A percentile compares a stretch with the other conserved stretches of the same genome.
phyloP scores from a whole-genome alignment of 805 yeast species.

The Candida krabiensis region DNA sequence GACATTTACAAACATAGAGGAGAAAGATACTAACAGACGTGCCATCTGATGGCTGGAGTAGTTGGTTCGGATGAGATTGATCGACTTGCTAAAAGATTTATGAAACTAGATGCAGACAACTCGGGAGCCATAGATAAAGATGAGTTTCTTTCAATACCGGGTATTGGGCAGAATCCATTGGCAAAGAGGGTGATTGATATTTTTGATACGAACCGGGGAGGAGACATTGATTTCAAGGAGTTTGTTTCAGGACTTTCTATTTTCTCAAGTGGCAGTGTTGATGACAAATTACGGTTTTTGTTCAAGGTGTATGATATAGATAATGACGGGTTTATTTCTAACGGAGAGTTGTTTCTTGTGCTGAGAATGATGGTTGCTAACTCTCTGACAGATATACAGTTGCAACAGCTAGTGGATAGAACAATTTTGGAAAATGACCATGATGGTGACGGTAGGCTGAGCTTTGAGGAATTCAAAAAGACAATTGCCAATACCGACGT shows the following conservation, averaged over 20 bases:
- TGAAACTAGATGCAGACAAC: constrained; percentile 92
- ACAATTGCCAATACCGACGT: constrained; percentile 51
- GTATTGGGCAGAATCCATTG: constrained; percentile 85
- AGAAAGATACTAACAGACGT: constrained; percentile 3
- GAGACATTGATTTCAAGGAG: constrained; percentile 93
- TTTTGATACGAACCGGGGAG: constrained; percentile 89
- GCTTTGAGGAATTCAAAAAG: constrained; percentile 81
- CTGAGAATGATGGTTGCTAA: constrained; percentile 96
- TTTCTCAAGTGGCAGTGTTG: constrained; percentile 78
- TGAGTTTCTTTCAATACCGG: constrained; percentile 91
- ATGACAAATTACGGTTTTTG: constrained; percentile 84
- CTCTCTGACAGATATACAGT: constrained; percentile 78
- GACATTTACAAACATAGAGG: too few relatives aligned
- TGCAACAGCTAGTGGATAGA: constrained; percentile 96
- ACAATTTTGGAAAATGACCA: constrained; percentile 90
- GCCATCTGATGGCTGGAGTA: too few relatives aligned
- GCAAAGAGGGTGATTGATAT: constrained; percentile 90
- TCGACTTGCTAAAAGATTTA: constrained; percentile 85
- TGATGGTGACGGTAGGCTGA: constrained; percentile 84
- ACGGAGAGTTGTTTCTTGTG: constrained; percentile 91
- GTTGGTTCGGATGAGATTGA: constrained; percentile 90
- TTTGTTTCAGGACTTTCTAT: constrained; percentile 71
- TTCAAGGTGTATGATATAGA: constrained; percentile 95
- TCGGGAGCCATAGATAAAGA: constrained; percentile 88
- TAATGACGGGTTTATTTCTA: constrained; percentile 90